These are phyloP conservation scores for Neodidymelliopsis sp. DNA, from an alignment of 2,329 filamentous ascomycete genomes.

Conservation along the genomic window DNA sequence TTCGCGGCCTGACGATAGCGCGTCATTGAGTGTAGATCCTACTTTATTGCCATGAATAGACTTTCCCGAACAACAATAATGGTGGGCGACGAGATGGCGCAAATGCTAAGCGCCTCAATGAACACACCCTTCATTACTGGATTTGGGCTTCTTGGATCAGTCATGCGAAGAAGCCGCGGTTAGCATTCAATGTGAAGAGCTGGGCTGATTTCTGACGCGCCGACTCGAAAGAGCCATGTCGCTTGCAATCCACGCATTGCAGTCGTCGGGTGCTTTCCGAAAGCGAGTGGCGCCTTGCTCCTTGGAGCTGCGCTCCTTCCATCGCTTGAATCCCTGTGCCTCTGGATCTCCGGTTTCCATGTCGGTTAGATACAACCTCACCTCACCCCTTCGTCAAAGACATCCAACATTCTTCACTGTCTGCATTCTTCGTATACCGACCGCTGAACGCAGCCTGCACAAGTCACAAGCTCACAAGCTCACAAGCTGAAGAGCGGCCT, in stretches of 20 bases:
- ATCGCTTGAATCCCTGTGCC: background rate
- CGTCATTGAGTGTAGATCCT: background rate
- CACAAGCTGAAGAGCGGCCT: constrained; percentile 1
- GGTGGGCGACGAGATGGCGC: constrained; percentile 7
- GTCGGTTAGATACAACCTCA: constrained; percentile 6
- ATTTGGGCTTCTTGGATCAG: background rate
- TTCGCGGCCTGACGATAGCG: background rate
- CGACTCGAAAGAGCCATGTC: background rate
- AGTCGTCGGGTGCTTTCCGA: constrained; percentile 6
- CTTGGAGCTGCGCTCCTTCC: constrained; percentile 3
- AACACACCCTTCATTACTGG: too few species aligned
- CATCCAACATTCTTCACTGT: constrained; percentile 11
- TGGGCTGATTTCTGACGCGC: background rate
- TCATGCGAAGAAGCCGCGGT: constrained; percentile 5
- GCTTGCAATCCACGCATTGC: background rate
- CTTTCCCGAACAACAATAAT: too few species aligned
- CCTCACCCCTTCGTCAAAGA: constrained; percentile 6
- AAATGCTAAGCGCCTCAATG: constrained; percentile 1
- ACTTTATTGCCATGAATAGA: too few species aligned
- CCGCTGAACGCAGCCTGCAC: background rate
- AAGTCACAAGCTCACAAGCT: too few species aligned
- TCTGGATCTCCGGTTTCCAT: constrained; percentile 4
- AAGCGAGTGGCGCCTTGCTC: constrained; percentile 13
- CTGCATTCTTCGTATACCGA: constrained; percentile 16
- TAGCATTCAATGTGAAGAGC: background rate